Conservation (phyloP, 805 yeast genomes). For the Wickerhamomyces chambardii region DNA sequence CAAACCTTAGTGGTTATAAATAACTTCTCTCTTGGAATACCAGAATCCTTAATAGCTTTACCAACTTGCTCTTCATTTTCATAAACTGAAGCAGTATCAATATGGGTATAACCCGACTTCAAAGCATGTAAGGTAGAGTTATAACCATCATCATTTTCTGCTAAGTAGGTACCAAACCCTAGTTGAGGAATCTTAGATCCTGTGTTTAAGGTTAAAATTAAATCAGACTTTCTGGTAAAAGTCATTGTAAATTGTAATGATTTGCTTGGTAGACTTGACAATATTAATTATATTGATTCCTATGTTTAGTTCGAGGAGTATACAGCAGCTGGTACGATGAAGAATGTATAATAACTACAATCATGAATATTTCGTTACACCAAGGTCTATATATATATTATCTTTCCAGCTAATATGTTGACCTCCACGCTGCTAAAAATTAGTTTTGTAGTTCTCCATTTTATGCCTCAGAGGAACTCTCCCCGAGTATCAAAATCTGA, state of each 20-base stretch:
- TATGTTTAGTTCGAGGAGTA: too few relatives aligned
- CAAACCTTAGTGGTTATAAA: constrained; percentile 65
- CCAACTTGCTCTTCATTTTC: constrained; percentile 53
- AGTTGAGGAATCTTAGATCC: constrained; percentile 58
- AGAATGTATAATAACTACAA: too few relatives aligned
- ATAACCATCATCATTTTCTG: constrained; percentile 44
- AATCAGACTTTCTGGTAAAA: constrained; percentile 10
- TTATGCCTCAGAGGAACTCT: too few relatives aligned
- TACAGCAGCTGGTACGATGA: too few relatives aligned
- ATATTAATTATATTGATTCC: too few relatives aligned
- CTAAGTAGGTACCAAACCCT: constrained; percentile 71
- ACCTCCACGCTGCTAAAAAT: too few relatives aligned
- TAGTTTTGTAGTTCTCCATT: too few relatives aligned
- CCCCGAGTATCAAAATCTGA: too few relatives aligned
- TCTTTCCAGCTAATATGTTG: too few relatives aligned
- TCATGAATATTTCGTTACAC: too few relatives aligned
- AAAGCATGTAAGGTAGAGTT: constrained; percentile 51
- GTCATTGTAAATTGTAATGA: constrained; percentile 6
- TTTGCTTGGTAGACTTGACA: too few relatives aligned
- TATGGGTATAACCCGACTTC: constrained; percentile 27
- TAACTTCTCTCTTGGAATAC: constrained; percentile 50
- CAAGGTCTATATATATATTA: too few relatives aligned
- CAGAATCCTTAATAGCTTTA: constrained; percentile 41
- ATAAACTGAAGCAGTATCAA: constrained; percentile 8
- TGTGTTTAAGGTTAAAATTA: constrained; percentile 39